Evolutionary conservation across 2,329 filamentous ascomycete species (phyloP), one percentile per base, ranked within the genome.

Genomic region (Alternaria infectoria): DNA sequence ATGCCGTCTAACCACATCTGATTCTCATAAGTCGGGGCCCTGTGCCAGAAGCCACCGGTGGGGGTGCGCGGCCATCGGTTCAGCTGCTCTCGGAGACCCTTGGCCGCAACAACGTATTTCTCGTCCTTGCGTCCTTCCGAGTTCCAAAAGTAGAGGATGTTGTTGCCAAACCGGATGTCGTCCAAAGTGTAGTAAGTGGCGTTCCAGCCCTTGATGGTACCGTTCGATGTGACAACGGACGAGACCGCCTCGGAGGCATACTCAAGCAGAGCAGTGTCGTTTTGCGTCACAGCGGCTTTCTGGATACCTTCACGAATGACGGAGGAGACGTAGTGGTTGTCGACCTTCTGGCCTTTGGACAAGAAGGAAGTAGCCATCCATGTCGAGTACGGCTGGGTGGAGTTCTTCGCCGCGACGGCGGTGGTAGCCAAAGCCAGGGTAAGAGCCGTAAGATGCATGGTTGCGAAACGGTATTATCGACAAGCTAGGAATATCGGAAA

Each of bases 1-100:
- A 81, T 84, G 1, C 86, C 86, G 65, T 87, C 85, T 0, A 88
- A 80, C 86, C 86, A 87, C 86, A 87, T 87, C 69, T 88, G 84
- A 65, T 86, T 81, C 17, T 79, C 80, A 65, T 86, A 86, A 3
- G 79, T 75, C 30, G 83, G 76, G 15, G 80, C 73, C 1, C 83
- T 79, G 66, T 88, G 86, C 85, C 85, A 88, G 78, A 88, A 86
- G 1, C 86, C 86, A 9, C 86, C 86, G 0, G 79, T 73, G 0
- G 82, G 73, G 0, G 83, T 88, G 13, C 86, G 80, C 6, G 84
- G 84, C 62, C 86, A 84, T 32, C 79, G 74, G 63, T 86, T 75
- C 6, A 88, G 70, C 64, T 85, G 83, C 15, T 76, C 67, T 9
- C 84, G 79, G 47, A 88, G 78, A 3, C 78, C 77, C 6, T 81